These are phyloP conservation scores for Blastobotrys elegans DNA, from an alignment of 1,139 yeast genomes.

Conservation along the genomic window DNA sequence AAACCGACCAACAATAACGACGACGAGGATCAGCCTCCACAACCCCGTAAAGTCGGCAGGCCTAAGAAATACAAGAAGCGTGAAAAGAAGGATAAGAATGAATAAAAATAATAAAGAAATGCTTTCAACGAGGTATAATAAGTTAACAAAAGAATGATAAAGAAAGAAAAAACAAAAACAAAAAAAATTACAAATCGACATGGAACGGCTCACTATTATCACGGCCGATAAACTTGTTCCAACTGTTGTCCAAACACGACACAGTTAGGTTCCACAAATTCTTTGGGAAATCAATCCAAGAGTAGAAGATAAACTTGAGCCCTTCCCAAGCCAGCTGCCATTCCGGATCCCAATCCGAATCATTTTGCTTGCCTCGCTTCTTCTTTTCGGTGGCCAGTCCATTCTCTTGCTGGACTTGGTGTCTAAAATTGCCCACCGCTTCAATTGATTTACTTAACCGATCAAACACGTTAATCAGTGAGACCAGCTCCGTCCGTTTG, in stretches of 20 bases:
- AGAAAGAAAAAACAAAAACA: background rate
- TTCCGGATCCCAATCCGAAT: constrained; percentile 40
- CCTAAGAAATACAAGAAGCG: constrained; percentile 18
- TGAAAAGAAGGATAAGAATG: constrained; percentile 17
- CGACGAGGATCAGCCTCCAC: background rate
- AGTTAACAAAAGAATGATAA: background rate
- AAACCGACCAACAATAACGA: constrained; percentile 7
- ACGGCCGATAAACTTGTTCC: constrained; percentile 76
- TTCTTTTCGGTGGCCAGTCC: constrained; percentile 1
- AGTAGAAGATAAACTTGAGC: constrained; percentile 54
- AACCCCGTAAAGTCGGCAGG: constrained; percentile 9
- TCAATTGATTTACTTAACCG: constrained; percentile 80
- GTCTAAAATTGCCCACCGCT: constrained; percentile 67
- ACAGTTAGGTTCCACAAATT: constrained; percentile 50
- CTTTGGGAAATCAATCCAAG: constrained; percentile 69
- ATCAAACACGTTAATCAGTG: constrained; percentile 86
- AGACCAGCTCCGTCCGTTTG: constrained; percentile 82
- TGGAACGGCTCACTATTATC: constrained; percentile 19
- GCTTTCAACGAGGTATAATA: constrained; percentile 13
- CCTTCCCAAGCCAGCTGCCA: constrained; percentile 57
- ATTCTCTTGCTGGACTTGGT: constrained; percentile 37
- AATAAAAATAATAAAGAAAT: constrained; percentile 10
- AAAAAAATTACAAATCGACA: constrained; percentile 5
- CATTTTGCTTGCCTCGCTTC: background rate
- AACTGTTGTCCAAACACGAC: constrained; percentile 48